phyloP scores from a whole-genome alignment of 495 filamentous ascomycete species.

The Lasiosphaeris hirsuta region DNA sequence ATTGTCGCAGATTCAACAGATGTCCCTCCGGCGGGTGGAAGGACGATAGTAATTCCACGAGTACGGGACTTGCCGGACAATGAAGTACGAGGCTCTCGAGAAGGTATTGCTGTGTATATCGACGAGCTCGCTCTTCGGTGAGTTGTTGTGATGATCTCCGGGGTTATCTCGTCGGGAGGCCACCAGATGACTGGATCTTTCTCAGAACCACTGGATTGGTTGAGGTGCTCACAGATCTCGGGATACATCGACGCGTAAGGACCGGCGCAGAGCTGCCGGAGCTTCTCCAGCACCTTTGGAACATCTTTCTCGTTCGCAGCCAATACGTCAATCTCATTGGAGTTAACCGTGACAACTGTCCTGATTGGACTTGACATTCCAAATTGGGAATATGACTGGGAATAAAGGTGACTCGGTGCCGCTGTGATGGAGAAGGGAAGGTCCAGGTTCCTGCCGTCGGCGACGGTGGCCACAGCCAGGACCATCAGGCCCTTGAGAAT shows the following conservation, averaged over 20 bases:
- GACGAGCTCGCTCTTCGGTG: no score
- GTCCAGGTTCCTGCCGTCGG: background rate
- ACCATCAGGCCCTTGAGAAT: background rate
- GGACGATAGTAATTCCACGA: no score
- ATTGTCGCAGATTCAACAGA: no score
- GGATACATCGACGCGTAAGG: slow-evolving; percentile 14
- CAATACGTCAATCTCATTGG: slow-evolving; percentile 17
- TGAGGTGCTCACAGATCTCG: slow-evolving; percentile 18
- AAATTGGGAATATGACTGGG: background rate
- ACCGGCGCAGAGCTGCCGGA: slow-evolving; percentile 14
- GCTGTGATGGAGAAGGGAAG: background rate
- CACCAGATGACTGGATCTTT: background rate
- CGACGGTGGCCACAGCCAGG: background rate
- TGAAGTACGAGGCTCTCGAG: no score
- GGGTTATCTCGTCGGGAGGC: background rate
- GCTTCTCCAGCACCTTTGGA: slow-evolving; percentile 18
- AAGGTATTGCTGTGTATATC: no score
- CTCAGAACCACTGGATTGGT: background rate
- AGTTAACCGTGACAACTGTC: slow-evolving; percentile 18
- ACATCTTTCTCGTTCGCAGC: slow-evolving; percentile 16
- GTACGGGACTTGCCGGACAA: no score
- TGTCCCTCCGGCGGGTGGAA: no score
- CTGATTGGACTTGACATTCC: slow-evolving; percentile 7
- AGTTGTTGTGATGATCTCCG: no score
- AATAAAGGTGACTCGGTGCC: background rate